Base-by-base conservation (phyloP, 495 filamentous ascomycete genomes). In the Penicillium dipodomyicola region DNA sequence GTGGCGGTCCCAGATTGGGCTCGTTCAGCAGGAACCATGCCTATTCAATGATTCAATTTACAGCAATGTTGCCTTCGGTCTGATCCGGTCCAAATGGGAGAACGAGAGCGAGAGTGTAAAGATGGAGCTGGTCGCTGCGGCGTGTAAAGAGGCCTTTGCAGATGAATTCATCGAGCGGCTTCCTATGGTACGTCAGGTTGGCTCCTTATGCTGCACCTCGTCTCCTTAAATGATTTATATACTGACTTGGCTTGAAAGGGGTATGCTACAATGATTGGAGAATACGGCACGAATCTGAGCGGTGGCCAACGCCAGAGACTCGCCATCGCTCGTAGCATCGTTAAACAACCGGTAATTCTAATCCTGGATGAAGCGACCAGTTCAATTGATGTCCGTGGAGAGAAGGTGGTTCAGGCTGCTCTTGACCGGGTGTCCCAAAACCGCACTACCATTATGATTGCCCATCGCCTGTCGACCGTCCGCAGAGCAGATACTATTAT, bases 311-410 rank as follows among this genome's bases (percentile, higher is more conserved):
- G 80, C 19, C 87, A 90, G 58, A 71, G 87, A 30, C 61, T 91
- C 4, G 81, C 85, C 6, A 74, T 89, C n/a, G 91, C 91, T 2
- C 80, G 92, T 46, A 88, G 87, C 19, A 85, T 96, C 42, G 86
- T 96, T 14, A 85, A 80, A 12, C 80, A 93, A 60, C 92, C 92
- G 2, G 87, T 86, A 65, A 87, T 96, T 64, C 77, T 96, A 6
- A 76, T 96, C 9, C 67, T 82, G 4, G 80, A 82, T 41, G 81
- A 84, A 63, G 73, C 72, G 0, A 82, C 80, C 0, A 76, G 71
- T 50, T 72, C 82, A 0, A 69, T 85, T 8, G 82, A 85, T 68
- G 62, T 78, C 7, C 65, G 56, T 2, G 69, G 65, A 3, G 82
- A 84, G 48, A 68, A 60, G 30, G 54, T 77, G 1, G 75, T 87